Conservation (phyloP, 257 asterid genomes). For the Lycium barbarum region DNA sequence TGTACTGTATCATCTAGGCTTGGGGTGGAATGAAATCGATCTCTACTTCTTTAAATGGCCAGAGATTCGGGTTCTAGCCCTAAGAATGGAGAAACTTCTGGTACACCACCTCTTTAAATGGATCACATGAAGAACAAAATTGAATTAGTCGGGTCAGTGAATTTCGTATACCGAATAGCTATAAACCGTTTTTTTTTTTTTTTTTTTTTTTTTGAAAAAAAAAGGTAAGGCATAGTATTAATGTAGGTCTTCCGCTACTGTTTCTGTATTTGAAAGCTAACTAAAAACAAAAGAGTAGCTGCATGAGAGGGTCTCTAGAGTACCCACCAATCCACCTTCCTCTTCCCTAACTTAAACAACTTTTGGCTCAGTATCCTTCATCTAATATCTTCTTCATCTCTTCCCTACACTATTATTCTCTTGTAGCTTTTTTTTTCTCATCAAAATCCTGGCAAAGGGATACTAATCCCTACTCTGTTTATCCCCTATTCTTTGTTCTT, state of each 20-base stretch:
- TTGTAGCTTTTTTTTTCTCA: neutral
- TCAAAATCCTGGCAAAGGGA: neutral
- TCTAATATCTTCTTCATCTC: conserved; percentile 44
- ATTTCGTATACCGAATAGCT: neutral
- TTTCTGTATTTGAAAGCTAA: conserved; percentile 37
- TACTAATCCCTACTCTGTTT: neutral
- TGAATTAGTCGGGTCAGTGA: neutral
- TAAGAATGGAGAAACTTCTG: neutral
- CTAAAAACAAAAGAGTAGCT: conserved; percentile 59
- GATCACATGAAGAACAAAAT: neutral
- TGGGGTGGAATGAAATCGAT: neutral
- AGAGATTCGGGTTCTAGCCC: neutral
- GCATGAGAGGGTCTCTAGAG: conserved; percentile 66
- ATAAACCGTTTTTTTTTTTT: neutral
- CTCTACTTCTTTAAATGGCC: neutral
- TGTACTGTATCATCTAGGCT: neutral
- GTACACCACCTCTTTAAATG: neutral
- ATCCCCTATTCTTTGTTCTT: conserved; percentile 23
- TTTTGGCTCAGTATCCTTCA: conserved; percentile 33
- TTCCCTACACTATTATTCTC: conserved; percentile 21
- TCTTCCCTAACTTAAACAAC: conserved; percentile 43
- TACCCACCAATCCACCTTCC: conserved; percentile 69
- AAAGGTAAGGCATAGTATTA: neutral
- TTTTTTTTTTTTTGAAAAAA: neutral
- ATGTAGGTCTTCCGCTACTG: conserved; percentile 27